Evolutionary conservation across 371 early-diverging fungal genomes (phyloP), one percentile per base, ranked within the genome.

Genomic region (Saksenaea oblongispora): DNA sequence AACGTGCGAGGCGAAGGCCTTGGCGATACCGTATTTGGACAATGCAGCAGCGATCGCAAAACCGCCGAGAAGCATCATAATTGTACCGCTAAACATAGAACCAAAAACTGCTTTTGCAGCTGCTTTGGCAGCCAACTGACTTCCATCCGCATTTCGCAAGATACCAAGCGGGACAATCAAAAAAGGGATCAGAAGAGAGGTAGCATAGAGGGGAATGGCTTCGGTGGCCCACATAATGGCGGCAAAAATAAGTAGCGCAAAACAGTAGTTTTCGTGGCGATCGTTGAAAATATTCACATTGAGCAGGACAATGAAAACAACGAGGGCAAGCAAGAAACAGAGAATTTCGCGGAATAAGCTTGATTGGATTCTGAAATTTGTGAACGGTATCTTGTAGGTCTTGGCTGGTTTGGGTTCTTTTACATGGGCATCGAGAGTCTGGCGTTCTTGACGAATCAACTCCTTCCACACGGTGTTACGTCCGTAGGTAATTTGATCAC

Each of bases 51-150:
- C 98, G 18, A 98, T 80, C 1, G 96, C 84, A 79, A 98, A 98
- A 0, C 98, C 97, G 65, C 97, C 97, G 13, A 98, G 84, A 17
- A 98, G 86, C 55, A 98, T 79, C 95, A 98, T 94, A 65, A 97
- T 93, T 9, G 95, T 95, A 2, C 95, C 92, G 22, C 91, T 89
- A 67, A 95, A 98, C 98, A 98, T 98, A 58, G 93, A 86, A 1
- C 86, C 80, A 66, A 96, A 93, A 61, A 94, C 87, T n/a, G 72
- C 75, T 65, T 91, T 91, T 15, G 97, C 85, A 9, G 95, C 94
- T 4, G 80, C 84, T 51, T 86, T 82, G 5, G 97, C 88, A 41
- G 67, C 74, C 84, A 88, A 69, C 8, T 64, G 72, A 31, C 37
- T 58, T n/a, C 76, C 79, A 26, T 73, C 70, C 1, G 72, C 72